Conservation (phyloP, 1,139 yeast genomes). For the Meyerozyma elateridarum region DNA sequence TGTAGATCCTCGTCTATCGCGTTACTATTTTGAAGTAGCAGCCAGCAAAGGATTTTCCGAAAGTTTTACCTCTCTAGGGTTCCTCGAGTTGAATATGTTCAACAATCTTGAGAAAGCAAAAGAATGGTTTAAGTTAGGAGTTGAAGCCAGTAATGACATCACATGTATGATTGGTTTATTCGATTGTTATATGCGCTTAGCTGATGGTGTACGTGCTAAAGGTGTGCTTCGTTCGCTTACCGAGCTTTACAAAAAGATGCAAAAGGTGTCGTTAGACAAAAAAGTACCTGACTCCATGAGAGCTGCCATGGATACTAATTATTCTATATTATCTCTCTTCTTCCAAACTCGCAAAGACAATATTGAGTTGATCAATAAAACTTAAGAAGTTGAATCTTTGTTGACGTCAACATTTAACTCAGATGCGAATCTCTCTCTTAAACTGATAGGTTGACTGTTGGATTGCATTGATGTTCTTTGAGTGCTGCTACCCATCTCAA, state of each 20-base stretch:
- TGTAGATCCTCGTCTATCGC: slow-evolving; percentile 53
- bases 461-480: slow-evolving; percentile 18
- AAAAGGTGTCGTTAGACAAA: slow-evolving; percentile 12
- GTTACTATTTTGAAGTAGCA: slow-evolving; percentile 68
- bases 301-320: slow-evolving; percentile 21
- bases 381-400: slow-evolving; percentile 10
- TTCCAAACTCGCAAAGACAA: slow-evolving; percentile 25
- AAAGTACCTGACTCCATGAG: slow-evolving; percentile 22
- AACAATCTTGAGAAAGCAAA: slow-evolving; percentile 49
- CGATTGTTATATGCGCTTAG: slow-evolving; percentile 42
- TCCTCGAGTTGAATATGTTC: slow-evolving; percentile 67
- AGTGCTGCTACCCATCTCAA: slow-evolving; percentile 1
- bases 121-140: slow-evolving; percentile 84
- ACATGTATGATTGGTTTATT: slow-evolving; percentile 72
- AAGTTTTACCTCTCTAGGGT: slow-evolving; percentile 72
- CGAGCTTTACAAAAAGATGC: slow-evolving; percentile 21
- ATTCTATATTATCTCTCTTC: slow-evolving; percentile 25
- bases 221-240: slow-evolving; percentile 22
- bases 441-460: slow-evolving; percentile 31
- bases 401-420: slow-evolving; percentile 18
- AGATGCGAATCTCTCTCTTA: slow-evolving; percentile 30
- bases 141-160: slow-evolving; percentile 53
- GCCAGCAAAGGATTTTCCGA: slow-evolving; percentile 76
- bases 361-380: slow-evolving; percentile 12
- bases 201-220: slow-evolving; percentile 25